These are phyloP conservation scores for Leccinum subgranulosum DNA, from an alignment of 768 basidiomycete species.

Conservation along the genomic window DNA sequence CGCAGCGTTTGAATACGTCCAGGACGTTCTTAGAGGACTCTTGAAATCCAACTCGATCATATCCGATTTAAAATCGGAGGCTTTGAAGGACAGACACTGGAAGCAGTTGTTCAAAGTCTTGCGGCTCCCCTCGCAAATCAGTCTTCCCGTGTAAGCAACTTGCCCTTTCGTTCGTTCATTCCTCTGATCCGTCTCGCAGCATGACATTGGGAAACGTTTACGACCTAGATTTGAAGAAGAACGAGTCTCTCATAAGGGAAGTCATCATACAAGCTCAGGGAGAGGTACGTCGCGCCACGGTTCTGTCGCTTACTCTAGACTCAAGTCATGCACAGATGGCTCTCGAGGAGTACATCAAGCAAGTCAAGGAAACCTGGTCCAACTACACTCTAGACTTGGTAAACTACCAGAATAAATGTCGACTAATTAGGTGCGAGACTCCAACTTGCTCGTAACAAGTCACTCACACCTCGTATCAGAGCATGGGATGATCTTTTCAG, in stretches of 20 bases:
- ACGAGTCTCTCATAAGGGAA: constrained; percentile 88
- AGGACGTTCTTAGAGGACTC: constrained; percentile 80
- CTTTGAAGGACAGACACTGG: constrained; percentile 97
- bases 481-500: constrained; percentile 97
- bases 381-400: constrained; percentile 94
- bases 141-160: constrained; percentile 60
- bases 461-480: constrained; percentile 38
- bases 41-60: constrained; percentile 89
- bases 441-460: background rate
- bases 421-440: constrained; percentile 71
- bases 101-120: constrained; percentile 93
- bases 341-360: constrained; percentile 90
- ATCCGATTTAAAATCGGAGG: constrained; percentile 95
- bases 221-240: constrained; percentile 92
- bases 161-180: constrained; percentile 9
- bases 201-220: constrained; percentile 97
- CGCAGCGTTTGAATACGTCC: constrained; percentile 97
- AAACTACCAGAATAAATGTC: constrained; percentile 98
- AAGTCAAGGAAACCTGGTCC: constrained; percentile 97
- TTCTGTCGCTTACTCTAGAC: background rate
- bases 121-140: constrained; percentile 69
- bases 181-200: constrained; percentile 37
- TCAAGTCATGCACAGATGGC: constrained; percentile 65
- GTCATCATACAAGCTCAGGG: constrained; percentile 97
- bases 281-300: constrained; percentile 53